These are phyloP conservation scores for Agaricus sinodeliciosus DNA, from an alignment of 768 basidiomycete species.

Conservation along the genomic window DNA sequence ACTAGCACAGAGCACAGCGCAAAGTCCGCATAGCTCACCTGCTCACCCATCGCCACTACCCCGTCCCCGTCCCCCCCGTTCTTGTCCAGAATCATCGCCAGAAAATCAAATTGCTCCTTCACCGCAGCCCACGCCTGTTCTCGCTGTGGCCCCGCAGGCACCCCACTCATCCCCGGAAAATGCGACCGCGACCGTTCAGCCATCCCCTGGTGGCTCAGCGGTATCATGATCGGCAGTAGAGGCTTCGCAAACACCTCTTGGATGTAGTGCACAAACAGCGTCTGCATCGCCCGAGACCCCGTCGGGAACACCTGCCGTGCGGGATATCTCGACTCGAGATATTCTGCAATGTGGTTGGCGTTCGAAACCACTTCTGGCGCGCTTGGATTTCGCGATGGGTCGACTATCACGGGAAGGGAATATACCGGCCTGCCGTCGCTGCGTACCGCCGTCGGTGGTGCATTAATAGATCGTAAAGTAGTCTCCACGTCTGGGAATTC, in stretches of 20 bases:
- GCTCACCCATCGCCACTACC: conserved; percentile 55
- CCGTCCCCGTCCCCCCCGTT: conserved; percentile 59
- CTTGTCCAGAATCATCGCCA: conserved; percentile 62
- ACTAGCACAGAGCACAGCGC: conserved; percentile 64
- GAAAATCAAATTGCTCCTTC: conserved; percentile 59
- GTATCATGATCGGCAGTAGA: conserved; percentile 64
- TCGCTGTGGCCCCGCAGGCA: conserved; percentile 35
- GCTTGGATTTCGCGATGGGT: conserved; percentile 39
- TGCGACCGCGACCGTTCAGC: conserved; percentile 49
- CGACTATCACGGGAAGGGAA: conserved; percentile 64
- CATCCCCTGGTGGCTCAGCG: conserved; percentile 56
- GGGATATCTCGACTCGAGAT: conserved; percentile 63
- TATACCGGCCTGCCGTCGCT: conserved; percentile 58
- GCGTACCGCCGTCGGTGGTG: conserved; percentile 46
- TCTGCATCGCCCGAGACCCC: conserved; percentile 61
- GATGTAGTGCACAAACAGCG: conserved; percentile 64
- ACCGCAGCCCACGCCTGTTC: conserved; percentile 63
- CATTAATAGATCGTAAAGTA: conserved; percentile 50
- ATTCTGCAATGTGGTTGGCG: conserved; percentile 59
- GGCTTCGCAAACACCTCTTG: conserved; percentile 61
- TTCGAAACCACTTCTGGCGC: conserved; percentile 52
- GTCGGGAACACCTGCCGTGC: conserved; percentile 67
- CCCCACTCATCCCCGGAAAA: conserved; percentile 24
- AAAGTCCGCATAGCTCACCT: conserved; percentile 70
- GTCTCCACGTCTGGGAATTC: conserved; percentile 64